phyloP scores from a whole-genome alignment of 140 eudicot genomes.

The Senecio squalidus region DNA sequence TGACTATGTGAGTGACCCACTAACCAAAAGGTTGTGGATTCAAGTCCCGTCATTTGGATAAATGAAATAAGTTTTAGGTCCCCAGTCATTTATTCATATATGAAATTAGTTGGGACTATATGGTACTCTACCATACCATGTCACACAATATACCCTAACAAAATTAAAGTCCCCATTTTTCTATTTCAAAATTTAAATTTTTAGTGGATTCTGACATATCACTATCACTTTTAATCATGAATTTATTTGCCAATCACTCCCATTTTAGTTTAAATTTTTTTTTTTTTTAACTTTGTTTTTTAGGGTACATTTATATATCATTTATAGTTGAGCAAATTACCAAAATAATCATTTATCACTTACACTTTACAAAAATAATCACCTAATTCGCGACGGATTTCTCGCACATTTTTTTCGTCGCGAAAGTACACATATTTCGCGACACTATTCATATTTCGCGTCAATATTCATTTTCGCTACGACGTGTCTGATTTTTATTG shows the following conservation, averaged over 20 bases:
- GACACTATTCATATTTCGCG: too few species aligned
- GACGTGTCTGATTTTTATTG: too few species aligned
- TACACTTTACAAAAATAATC: too few species aligned
- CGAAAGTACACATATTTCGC: too few species aligned
- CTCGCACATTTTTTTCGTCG: too few species aligned
- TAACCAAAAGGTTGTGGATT: too few species aligned
- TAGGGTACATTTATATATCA: too few species aligned
- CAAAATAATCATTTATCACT: too few species aligned
- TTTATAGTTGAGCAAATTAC: too few species aligned
- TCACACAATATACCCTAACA: constrained; percentile 30
- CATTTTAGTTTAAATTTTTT: background rate
- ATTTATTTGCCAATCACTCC: background rate
- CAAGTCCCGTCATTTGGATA: background rate
- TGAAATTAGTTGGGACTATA: constrained; percentile 17
- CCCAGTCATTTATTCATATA: constrained; percentile 28
- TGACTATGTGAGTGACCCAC: too few species aligned
- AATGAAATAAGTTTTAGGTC: constrained; percentile 5
- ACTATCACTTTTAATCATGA: constrained; percentile 23
- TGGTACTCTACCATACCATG: constrained; percentile 5
- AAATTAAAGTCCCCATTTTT: constrained; percentile 17
- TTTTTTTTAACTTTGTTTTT: background rate
- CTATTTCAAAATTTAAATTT: constrained; percentile 9
- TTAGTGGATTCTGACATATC: constrained; percentile 21
- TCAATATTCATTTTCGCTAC: too few species aligned
- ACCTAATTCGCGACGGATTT: too few species aligned